A percentile compares a stretch with the other conserved stretches of the same genome.
Evolutionary conservation across 306 rosid species (phyloP).

Genomic region (Cucumis melo): DNA sequence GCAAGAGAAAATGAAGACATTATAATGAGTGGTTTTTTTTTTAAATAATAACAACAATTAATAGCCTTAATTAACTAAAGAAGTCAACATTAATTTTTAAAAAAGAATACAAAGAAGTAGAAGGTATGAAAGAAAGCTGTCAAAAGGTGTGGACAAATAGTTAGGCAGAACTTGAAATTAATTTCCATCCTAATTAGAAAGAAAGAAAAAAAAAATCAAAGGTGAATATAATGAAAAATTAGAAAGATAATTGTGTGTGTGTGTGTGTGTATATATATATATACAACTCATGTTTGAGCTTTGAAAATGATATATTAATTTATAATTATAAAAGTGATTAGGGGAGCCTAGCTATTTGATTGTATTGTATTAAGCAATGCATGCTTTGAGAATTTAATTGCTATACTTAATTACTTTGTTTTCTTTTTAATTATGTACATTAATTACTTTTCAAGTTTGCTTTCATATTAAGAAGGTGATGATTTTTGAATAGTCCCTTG

Average conservation of each 20-base stretch:
- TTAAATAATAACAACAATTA: not conserved
- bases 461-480: not conserved
- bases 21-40: not conserved
- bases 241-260: not conserved
- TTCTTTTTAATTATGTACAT: not conserved
- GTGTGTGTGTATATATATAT: too few relatives aligned
- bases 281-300: not conserved
- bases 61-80: not conserved
- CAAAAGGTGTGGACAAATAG: not conserved
- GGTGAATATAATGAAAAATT: not conserved
- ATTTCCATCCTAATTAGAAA: not conserved
- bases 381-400: not conserved
- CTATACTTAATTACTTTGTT: not conserved
- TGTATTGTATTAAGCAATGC: not conserved
- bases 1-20: not conserved
- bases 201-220: not conserved
- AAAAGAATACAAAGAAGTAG: not conserved
- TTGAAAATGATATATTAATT: not conserved
- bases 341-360: not conserved
- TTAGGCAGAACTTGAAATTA: conserved; percentile 2
- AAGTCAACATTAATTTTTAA: not conserved
- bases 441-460: not conserved
- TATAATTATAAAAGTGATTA: not conserved
- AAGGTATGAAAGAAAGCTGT: conserved; percentile 3
- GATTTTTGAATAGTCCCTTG: not conserved